These are phyloP conservation scores for Alternaria solani DNA, from an alignment of 2,329 filamentous ascomycete genomes.

Conservation along the genomic window DNA sequence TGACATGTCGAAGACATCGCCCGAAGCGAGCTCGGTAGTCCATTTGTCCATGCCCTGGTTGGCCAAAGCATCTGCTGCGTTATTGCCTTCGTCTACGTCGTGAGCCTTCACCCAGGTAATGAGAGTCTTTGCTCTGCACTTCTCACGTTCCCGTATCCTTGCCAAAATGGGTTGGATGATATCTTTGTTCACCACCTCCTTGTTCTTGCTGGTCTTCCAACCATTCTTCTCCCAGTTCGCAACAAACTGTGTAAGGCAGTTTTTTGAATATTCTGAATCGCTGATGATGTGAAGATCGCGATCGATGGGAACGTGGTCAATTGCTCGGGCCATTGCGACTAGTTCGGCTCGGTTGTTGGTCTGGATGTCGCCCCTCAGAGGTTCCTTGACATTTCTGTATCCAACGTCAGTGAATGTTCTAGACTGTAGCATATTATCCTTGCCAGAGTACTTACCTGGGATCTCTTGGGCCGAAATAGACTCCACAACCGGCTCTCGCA, in stretches of 20 bases:
- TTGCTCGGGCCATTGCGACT: constrained; percentile 82
- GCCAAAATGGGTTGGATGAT: constrained; percentile 76
- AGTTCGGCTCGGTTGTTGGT: constrained; percentile 98
- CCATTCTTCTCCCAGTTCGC: constrained; percentile 75
- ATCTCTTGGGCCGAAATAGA: constrained; percentile 69
- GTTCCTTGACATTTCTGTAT: constrained; percentile 75
- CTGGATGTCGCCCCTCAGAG: constrained; percentile 75
- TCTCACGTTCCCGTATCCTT: constrained; percentile 73
- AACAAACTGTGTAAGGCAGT: constrained; percentile 88
- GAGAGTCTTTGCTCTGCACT: constrained; percentile 63
- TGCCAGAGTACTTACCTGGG: constrained; percentile 55
- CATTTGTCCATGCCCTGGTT: constrained; percentile 12
- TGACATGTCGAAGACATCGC: constrained; percentile 9
- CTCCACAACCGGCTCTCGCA: constrained; percentile 68
- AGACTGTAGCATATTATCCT: background rate
- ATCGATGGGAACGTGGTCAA: constrained; percentile 75
- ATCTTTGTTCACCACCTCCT: constrained; percentile 85
- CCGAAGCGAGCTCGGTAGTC: constrained; percentile 6
- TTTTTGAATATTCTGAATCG: constrained; percentile 92
- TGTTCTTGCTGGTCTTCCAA: constrained; percentile 77
- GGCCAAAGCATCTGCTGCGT: constrained; percentile 71
- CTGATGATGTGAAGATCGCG: constrained; percentile 78
- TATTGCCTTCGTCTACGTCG: constrained; percentile 74
- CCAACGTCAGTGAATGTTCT: constrained; percentile 2
- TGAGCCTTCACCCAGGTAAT: constrained; percentile 96